Base-by-base conservation (phyloP, 495 filamentous ascomycete species). In the Neurospora sp. region DNA sequence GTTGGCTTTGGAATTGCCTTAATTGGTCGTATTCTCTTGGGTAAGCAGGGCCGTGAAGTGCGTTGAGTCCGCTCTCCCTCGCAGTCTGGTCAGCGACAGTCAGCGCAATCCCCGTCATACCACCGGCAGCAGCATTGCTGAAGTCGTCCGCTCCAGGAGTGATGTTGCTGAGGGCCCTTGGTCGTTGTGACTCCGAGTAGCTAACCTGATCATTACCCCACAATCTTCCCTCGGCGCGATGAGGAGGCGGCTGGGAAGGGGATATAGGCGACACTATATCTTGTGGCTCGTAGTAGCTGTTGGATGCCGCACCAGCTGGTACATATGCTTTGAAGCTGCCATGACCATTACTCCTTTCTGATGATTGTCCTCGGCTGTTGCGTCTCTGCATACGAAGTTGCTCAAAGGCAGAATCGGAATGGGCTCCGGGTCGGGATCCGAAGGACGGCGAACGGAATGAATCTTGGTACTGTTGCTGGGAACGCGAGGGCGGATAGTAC, bases 131-230 rank as follows among this genome's bases (percentile, higher is more conserved):
- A 53, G 84, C 80, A 37, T 90, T 87, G 65, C 92, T 88, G 70
- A 93, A 87, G 77, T 94, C 94, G 80, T 94, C 92, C 44, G 88
- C 86, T 10, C 91, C 92, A 5, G 92, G 92, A 8, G 92, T 93
- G 53, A 89, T 85, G 68, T 83, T 89, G 69, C 85, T 87, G 72
- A 82, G 82, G 53, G 53, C 14, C 27, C 53, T 65, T 17, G 53
- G 53, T 65, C 53, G 53, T 65, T 65, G 53, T 17, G 14, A 65
- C 27, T 65, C 27, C 53, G 53, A 65, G 72, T 42, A 77, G 73
- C 69, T 79, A 80, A 37, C 70, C 69, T 20, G 53, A 31, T 20
- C 76, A 40, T 68, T 61, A 9, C 69, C 69, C 72, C 72, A 73
- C n/a, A 65, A 39, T 16, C 39, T 41, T 35, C 65, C 37, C 31